Evolutionary conservation across 306 rosid genomes (phyloP).

Genomic region (Oemleria cerasiformis): DNA sequence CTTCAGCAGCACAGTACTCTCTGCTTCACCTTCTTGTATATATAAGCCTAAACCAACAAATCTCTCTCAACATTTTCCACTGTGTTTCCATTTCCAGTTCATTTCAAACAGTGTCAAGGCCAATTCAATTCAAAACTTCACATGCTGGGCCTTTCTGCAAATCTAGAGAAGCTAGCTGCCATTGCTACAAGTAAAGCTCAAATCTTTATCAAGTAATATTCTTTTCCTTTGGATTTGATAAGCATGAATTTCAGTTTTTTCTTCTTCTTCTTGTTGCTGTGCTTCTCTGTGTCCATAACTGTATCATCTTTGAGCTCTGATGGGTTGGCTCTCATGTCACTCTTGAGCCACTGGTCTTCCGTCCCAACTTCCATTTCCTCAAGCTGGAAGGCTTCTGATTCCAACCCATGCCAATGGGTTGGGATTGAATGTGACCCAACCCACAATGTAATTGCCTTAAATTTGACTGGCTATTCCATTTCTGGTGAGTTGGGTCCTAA

Average conservation of each 20-base stretch:
- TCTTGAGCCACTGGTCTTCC: constrained; percentile 44
- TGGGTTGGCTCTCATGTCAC: constrained; percentile 54
- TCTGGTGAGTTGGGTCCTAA: constrained; percentile 56
- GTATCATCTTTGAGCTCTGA: constrained; percentile 51
- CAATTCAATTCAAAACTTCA: neutral
- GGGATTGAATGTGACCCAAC: constrained; percentile 56
- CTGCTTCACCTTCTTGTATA: neutral
- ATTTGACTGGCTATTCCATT: constrained; percentile 45
- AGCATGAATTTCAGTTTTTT: constrained; percentile 29
- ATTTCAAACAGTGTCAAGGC: neutral
- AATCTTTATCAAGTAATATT: neutral
- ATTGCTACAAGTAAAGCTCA: neutral
- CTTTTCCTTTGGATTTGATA: neutral
- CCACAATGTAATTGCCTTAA: constrained; percentile 43
- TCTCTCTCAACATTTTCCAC: neutral
- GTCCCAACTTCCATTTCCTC: constrained; percentile 43
- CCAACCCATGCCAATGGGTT: constrained; percentile 74
- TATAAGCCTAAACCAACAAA: too few species aligned
- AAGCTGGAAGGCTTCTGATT: constrained; percentile 56
- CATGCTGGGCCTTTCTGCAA: too few species aligned
- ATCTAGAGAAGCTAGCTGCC: neutral
- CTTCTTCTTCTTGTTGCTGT: constrained; percentile 28
- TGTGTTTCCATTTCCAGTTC: neutral
- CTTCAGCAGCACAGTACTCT: too few species aligned
- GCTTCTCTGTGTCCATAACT: constrained; percentile 29